These are phyloP conservation scores for Pogostemon cablin DNA, from an alignment of 257 asterid species.

Conservation along the genomic window DNA sequence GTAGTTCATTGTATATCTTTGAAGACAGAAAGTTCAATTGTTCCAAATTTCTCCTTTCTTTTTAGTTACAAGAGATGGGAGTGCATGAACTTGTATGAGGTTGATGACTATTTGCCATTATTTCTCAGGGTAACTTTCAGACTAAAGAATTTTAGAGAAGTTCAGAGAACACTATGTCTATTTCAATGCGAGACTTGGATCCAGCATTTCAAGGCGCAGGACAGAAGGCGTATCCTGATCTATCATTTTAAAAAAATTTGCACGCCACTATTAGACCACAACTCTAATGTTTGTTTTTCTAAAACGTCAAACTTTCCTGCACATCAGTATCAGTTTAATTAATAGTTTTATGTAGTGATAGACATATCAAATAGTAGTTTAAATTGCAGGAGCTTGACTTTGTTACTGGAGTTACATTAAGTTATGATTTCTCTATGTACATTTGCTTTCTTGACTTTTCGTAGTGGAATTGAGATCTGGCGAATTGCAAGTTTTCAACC, in stretches of 20 bases:
- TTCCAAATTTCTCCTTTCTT: conserved; percentile 20
- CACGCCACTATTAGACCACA: conserved; percentile 20
- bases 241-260: not conserved
- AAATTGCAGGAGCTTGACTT: conserved; percentile 6
- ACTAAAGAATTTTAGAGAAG: conserved; percentile 31
- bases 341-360: not conserved
- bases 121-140: conserved; percentile 42
- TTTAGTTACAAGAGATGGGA: conserved; percentile 19
- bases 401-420: conserved; percentile 20
- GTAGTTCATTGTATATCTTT: conserved; percentile 1
- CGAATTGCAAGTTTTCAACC: conserved; percentile 65
- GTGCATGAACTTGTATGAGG: not conserved
- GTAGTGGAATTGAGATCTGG: conserved; percentile 89
- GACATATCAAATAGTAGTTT: conserved; percentile 1
- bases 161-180: conserved; percentile 58
- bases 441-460: conserved; percentile 43
- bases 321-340: conserved; percentile 1
- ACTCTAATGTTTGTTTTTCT: conserved; percentile 1
- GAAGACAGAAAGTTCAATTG: conserved; percentile 8
- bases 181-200: conserved; percentile 77
- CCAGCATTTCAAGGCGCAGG: conserved; percentile 79
- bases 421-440: conserved; percentile 8
- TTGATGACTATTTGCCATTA: conserved; percentile 23
- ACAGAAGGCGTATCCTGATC: conserved; percentile 72
- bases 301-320: conserved; percentile 1